Conservation (phyloP, 169 alveolate species). For the Ichthyophthirius multifiliis region DNA sequence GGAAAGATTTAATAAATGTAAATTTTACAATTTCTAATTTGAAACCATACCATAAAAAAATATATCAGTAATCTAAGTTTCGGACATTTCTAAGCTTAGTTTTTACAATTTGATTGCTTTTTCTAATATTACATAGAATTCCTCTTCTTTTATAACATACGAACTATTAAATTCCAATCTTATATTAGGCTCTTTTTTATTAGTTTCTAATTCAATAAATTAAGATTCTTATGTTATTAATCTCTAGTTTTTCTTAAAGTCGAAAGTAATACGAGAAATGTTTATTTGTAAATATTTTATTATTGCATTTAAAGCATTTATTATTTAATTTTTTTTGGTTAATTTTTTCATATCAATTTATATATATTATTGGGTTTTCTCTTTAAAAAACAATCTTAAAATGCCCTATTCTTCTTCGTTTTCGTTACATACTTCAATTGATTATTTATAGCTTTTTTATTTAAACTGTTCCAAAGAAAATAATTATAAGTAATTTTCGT, state of each 20-base stretch:
- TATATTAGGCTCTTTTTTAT: neutral
- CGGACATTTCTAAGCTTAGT: neutral
- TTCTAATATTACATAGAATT: conserved; percentile 3
- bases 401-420: too few species aligned
- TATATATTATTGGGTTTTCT: too few species aligned
- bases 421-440: neutral
- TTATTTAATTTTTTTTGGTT: neutral
- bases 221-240: neutral
- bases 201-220: neutral
- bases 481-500: neutral
- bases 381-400: too few species aligned
- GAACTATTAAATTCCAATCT: neutral
- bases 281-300: neutral
- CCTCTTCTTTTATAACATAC: conserved; percentile 4
- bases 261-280: neutral
- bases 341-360: neutral
- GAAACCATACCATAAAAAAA: conserved; percentile 12
- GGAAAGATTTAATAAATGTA: neutral
- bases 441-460: neutral
- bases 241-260: neutral
- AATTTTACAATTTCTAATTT: neutral
- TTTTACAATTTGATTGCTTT: neutral
- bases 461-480: neutral
- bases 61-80: neutral
- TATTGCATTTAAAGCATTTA: neutral